Conservation (phyloP, 441 rosid genomes). For the Macaranga tanarius region DNA sequence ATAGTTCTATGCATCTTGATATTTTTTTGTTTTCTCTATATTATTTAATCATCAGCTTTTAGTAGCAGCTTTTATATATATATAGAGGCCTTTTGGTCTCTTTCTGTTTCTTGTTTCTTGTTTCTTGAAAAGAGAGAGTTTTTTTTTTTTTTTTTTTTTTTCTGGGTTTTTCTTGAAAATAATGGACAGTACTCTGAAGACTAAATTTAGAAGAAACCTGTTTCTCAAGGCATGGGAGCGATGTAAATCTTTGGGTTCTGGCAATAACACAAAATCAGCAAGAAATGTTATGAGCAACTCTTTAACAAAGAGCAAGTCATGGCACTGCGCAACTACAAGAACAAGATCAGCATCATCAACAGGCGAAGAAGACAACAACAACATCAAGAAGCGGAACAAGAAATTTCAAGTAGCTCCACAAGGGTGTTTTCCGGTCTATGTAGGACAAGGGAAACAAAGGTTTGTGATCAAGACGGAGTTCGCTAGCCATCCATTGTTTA, state of each 20-base stretch:
- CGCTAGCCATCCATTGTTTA: slow-evolving; percentile 59
- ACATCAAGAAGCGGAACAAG: slow-evolving; percentile 14
- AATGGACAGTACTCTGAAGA: slow-evolving; percentile 28
- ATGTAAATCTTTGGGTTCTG: slow-evolving; percentile 31
- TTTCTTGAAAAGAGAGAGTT: too few relatives aligned
- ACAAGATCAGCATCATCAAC: neutral
- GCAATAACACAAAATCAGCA: neutral
- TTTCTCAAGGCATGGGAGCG: slow-evolving; percentile 45
- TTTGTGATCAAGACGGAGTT: slow-evolving; percentile 51
- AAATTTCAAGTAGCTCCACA: slow-evolving; percentile 36
- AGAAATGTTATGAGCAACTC: neutral
- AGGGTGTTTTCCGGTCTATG: slow-evolving; percentile 66
- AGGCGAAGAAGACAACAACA: neutral
- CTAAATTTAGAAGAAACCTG: slow-evolving; percentile 38
- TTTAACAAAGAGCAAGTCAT: slow-evolving; percentile 42
- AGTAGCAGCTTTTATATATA: too few relatives aligned
- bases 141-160: neutral
- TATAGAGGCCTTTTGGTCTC: neutral
- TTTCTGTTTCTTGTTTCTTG: neutral
- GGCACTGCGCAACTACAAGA: slow-evolving; percentile 20
- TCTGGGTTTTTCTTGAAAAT: too few relatives aligned
- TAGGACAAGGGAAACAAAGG: slow-evolving; percentile 51
- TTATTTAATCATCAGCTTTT: too few relatives aligned
- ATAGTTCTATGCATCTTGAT: too few relatives aligned
- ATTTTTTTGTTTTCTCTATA: too few relatives aligned